Base-by-base conservation (phyloP, 140 eudicot species). In the Senecio squalidus region DNA sequence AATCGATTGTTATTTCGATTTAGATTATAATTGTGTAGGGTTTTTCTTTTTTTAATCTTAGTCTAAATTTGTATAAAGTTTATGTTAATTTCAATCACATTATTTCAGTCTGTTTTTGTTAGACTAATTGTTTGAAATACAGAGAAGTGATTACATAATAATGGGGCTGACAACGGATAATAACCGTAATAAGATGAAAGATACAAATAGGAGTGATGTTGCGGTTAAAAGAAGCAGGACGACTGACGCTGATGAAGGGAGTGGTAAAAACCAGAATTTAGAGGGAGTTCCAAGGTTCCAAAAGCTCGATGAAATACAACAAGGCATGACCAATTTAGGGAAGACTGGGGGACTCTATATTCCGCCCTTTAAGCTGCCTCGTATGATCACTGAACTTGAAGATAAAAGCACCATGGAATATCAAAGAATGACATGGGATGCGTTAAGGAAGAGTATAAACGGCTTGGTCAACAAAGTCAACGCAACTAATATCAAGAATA, bases 321-420 rank as follows among this genome's bases (percentile, higher is more conserved):
- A 76, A 40, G 64, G 43, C 36, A 76, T 54, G 44, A 78, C 80
- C 0, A 82, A 82, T 40, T 47, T 73, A 61, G 98, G 98, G 43
- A 86, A 87, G 60, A 84, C 81, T 26, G 98, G 98, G n/a, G 98
- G 98, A 24, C 93, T 92, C n/a, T 92, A 92, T 48, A 87, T 92
- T 29, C 98, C 98, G 2, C 98, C 98, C 0, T 87, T 84, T 25
- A 92, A 87, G 70, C 62, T 92, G 31, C 95, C 96, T 4, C 74
- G 95, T 29, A 87, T 87, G 98, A 73, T 92, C 83, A 79, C 78
- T 29, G 92, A 78, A 11, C 75, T 92, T n/a, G 52, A 87, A 72
- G 98, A 92, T 33, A 92, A 87, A 65, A 82, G 83, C 64, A 84
- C 96, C 53, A 70, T 69, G 24, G 98, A 92, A 55, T 92, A 92